Conservation (phyloP, 139 green algal species). For the Chlorella sp. region DNA sequence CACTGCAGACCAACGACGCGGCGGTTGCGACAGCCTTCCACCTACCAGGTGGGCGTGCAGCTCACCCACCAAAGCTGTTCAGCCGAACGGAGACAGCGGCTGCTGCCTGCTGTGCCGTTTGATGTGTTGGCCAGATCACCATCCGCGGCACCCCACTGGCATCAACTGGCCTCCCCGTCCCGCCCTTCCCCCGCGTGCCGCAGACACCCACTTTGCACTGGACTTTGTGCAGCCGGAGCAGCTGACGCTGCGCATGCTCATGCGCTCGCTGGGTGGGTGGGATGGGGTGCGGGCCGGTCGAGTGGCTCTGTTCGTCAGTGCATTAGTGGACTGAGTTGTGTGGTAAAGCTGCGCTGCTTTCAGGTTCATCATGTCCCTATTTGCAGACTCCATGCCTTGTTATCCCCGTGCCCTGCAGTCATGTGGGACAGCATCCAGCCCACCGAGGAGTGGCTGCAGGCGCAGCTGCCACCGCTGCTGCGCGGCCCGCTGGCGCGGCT, state of each 20-base stretch:
- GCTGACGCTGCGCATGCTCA: conserved; percentile 88
- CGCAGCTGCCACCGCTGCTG: conserved; percentile 70
- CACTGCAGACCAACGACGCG: conserved; percentile 71
- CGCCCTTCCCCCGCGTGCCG: background rate
- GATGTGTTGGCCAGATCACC: too few species aligned
- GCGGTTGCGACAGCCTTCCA: conserved; percentile 69
- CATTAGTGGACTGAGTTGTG: too few species aligned
- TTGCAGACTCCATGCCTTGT: background rate
- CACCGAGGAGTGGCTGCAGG: conserved; percentile 70
- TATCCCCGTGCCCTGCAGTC: conserved; percentile 44
- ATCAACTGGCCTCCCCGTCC: background rate
- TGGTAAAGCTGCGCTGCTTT: background rate
- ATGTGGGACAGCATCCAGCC: conserved; percentile 85
- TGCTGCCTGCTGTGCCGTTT: too few species aligned
- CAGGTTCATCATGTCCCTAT: background rate
- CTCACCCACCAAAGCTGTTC: too few species aligned
- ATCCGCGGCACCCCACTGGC: too few species aligned
- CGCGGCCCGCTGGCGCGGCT: background rate
- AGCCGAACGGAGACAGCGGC: too few species aligned
- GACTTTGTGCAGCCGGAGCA: conserved; percentile 84
- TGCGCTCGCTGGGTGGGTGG: conserved; percentile 56
- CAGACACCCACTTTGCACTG: conserved; percentile 74
- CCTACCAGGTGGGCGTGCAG: background rate
- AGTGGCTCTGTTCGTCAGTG: too few species aligned
- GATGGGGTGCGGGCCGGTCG: background rate